These are phyloP conservation scores for Pyricularia grisea DNA, from an alignment of 2,329 filamentous ascomycete species.

Conservation along the genomic window DNA sequence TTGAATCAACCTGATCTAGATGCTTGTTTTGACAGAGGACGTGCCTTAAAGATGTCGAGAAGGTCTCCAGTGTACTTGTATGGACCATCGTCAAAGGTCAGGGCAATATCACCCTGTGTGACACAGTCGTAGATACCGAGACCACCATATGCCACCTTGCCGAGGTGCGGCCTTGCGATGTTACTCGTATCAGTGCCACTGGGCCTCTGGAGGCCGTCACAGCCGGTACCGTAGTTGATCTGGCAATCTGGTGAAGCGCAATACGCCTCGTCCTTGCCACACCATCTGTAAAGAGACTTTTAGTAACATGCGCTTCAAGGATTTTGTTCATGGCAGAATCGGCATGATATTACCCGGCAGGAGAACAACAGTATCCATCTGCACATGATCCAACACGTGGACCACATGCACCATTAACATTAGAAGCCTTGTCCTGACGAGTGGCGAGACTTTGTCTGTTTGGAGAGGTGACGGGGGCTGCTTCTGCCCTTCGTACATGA, in stretches of 20 bases:
- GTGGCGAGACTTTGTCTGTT: background rate
- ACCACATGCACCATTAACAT: conserved; percentile 17
- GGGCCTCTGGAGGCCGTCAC: conserved; percentile 47
- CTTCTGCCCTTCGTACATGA: background rate
- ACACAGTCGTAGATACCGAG: conserved; percentile 45
- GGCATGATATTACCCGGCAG: conserved; percentile 17
- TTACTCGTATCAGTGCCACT: conserved; percentile 44
- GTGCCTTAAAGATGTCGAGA: conserved; percentile 45
- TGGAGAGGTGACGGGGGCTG: background rate
- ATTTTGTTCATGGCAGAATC: background rate
- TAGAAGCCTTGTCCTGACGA: conserved; percentile 9
- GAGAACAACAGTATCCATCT: conserved; percentile 22
- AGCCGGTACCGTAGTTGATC: conserved; percentile 49
- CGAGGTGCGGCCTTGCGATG: conserved; percentile 41
- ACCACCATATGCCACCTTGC: conserved; percentile 45
- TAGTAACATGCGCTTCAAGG: conserved; percentile 7
- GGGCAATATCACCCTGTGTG: conserved; percentile 50
- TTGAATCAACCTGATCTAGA: no score
- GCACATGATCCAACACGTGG: conserved; percentile 18
- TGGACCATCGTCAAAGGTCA: conserved; percentile 62
- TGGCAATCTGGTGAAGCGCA: conserved; percentile 54
- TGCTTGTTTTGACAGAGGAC: background rate
- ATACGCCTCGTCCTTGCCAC: conserved; percentile 42
- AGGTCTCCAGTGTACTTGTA: conserved; percentile 51
- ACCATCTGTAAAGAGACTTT: conserved; percentile 30